Evolutionary conservation across 208 protist species (phyloP).

Genomic region (Wallacemonas sp.): DNA sequence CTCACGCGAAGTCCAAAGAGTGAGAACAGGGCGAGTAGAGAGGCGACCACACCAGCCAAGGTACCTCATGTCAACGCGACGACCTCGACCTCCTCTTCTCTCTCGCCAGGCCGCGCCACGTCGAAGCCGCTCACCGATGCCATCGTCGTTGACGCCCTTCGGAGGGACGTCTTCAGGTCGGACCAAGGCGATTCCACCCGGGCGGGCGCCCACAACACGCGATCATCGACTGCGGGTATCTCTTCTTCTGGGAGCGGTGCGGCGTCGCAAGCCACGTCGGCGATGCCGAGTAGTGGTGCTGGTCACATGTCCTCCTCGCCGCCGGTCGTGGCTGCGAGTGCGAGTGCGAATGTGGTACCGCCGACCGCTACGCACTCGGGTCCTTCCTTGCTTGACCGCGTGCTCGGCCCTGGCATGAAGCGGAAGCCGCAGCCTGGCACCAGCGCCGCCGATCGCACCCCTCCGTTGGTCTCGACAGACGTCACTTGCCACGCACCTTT

Average conservation of each 20-base stretch:
- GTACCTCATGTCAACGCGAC: neutral
- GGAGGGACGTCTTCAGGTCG: neutral
- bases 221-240: too few relatives aligned
- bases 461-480: neutral
- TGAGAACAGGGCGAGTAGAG: neutral
- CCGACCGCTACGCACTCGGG: neutral
- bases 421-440: neutral
- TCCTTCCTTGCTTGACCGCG: conserved; percentile 4
- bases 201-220: neutral
- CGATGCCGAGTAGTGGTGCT: too few relatives aligned
- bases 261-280: too few relatives aligned
- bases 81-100: neutral
- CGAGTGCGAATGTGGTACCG: too few relatives aligned
- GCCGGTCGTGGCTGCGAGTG: too few relatives aligned
- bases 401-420: neutral
- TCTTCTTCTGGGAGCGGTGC: too few relatives aligned
- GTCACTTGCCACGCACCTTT: too few relatives aligned
- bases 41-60: neutral
- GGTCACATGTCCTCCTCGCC: too few relatives aligned
- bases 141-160: conserved; percentile 2
- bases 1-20: neutral
- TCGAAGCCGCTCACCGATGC: conserved; percentile 9
- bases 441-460: neutral
- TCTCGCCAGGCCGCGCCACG: neutral
- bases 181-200: neutral